phyloP scores from a whole-genome alignment of 495 filamentous ascomycete genomes.

The Neurospora hispaniola region DNA sequence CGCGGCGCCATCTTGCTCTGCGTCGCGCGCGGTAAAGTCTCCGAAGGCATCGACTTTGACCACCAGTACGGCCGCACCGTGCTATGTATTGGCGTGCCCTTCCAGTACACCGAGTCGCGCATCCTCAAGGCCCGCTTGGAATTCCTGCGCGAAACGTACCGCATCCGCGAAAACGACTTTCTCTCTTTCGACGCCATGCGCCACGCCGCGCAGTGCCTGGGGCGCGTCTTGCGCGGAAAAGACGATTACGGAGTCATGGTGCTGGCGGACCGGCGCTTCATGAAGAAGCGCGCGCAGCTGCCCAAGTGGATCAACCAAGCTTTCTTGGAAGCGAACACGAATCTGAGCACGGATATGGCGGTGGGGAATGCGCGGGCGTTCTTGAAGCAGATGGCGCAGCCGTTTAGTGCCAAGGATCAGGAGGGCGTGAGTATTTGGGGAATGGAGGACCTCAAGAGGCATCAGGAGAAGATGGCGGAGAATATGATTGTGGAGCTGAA shows the following conservation, averaged over 20 bases:
- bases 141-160: slow-evolving; percentile 92
- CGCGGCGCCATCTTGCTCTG: slow-evolving; percentile 87
- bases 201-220: slow-evolving; percentile 92
- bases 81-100: slow-evolving; percentile 92
- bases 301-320: slow-evolving; percentile 97
- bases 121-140: slow-evolving; percentile 94
- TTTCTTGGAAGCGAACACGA: slow-evolving; percentile 69
- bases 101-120: slow-evolving; percentile 97
- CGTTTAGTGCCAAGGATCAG: slow-evolving; percentile 70
- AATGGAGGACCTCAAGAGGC: slow-evolving; percentile 58
- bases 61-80: slow-evolving; percentile 97
- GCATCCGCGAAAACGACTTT: slow-evolving; percentile 96
- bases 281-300: slow-evolving; percentile 78
- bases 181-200: slow-evolving; percentile 98
- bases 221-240: slow-evolving; percentile 90
- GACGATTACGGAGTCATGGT: slow-evolving; percentile 99
- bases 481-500: slow-evolving; percentile 40
- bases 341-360: slow-evolving; percentile 91
- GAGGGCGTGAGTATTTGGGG: slow-evolving; percentile 92
- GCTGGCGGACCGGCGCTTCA: slow-evolving; percentile 82
- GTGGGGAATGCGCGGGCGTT: slow-evolving; percentile 83
- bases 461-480: slow-evolving; percentile 67
- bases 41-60: slow-evolving; percentile 97
- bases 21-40: slow-evolving; percentile 93
- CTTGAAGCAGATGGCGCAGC: slow-evolving; percentile 79